Evolutionary conservation across 1,284 basidiomycete genomes (phyloP), one percentile per base, ranked within the genome.

Genomic region (Cerrena zonata): DNA sequence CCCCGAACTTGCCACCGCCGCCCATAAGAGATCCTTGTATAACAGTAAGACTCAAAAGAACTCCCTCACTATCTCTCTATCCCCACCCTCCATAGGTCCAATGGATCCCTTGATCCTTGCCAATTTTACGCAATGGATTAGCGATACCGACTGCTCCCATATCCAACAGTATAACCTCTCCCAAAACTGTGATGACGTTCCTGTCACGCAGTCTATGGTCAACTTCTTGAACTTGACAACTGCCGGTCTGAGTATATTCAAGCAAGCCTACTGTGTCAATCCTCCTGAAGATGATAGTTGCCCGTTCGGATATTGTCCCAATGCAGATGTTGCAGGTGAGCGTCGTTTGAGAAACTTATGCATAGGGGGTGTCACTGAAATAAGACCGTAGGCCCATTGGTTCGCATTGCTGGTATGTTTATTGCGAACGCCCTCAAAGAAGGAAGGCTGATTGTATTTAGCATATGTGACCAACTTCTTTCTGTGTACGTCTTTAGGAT

Each of bases 271-370:
- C 21, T 48, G 47, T 39, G 3, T 41, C 5, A 48, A 42, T 3
- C 37, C 47, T 5, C 47, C 47, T 10, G 23, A 7, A 23, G 47
- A 48, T 48, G 47, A 48, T 26, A 4, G 37, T 12, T 48, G 47
- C 26, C 21, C 36, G 21, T 48, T 41, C 22, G 47, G 47, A 3
- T 42, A 25, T 39, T 48, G 47, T 41, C 23, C 36, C 18, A 48
- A 48, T 27, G 22, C 38, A 7, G 47, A 48, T 27, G 30, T 48
- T 26, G n/a, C 47, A 3, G 47, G 47, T 42, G 26, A 41, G 45
- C 24, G 42, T 5, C 34, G 22, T n/a, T 26, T 15, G 7, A 7
- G 30, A 7, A 7, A 34, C 7, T 7, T 7, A 4, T 10, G 5
- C 23, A 15, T 24, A 23, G 10, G 30, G 45, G 4, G 36, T 19